These are phyloP conservation scores for Tuber calosporum DNA, from an alignment of 495 filamentous ascomycete species.

Conservation along the genomic window DNA sequence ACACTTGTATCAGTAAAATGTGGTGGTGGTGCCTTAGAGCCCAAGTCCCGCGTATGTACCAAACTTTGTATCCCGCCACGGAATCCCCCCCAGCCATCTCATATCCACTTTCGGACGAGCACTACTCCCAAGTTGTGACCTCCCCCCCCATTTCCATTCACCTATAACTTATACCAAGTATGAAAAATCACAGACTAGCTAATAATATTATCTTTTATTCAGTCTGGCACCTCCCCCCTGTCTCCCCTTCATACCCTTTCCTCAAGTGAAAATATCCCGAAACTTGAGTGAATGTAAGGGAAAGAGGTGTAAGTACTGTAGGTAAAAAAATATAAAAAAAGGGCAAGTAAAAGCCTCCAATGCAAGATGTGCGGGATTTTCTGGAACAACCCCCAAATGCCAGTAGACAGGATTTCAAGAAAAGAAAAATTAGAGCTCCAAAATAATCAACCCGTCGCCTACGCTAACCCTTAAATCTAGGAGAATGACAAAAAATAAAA, in stretches of 20 bases:
- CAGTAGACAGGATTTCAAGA: background rate
- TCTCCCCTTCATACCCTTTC: background rate
- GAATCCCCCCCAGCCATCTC: background rate
- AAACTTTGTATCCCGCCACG: background rate
- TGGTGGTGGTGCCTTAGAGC: background rate
- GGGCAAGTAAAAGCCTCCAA: background rate
- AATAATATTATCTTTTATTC: background rate
- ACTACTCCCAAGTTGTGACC: background rate
- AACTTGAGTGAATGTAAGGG: background rate
- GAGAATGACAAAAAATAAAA: slow-evolving; percentile 8
- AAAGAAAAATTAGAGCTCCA: background rate
- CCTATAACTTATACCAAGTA: background rate
- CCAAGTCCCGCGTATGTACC: background rate
- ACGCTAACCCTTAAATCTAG: slow-evolving; percentile 15
- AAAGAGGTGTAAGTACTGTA: background rate
- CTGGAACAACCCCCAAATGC: background rate
- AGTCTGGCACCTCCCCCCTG: background rate
- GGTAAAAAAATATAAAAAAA: background rate
- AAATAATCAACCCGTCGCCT: background rate
- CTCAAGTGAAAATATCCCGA: background rate
- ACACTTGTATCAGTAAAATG: background rate
- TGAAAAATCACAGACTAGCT: background rate
- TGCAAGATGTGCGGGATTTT: background rate
- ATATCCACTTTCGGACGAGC: background rate
- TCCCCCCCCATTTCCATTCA: background rate